Base-by-base conservation (phyloP, 2,329 filamentous ascomycete genomes). In the Zalaria sp. region DNA sequence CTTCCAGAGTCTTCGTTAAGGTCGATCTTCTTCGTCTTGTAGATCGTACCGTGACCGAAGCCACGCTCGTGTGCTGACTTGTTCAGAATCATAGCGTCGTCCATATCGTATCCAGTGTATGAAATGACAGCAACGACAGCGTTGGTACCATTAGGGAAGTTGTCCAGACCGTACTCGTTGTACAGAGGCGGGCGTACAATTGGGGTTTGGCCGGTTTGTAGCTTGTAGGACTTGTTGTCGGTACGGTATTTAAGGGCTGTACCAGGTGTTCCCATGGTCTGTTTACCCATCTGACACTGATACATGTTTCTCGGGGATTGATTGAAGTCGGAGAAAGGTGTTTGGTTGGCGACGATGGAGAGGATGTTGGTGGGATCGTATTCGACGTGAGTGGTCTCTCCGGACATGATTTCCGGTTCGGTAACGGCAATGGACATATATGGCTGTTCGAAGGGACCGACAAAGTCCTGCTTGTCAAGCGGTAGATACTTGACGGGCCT, bases 281-380 rank as follows among this genome's bases (percentile, higher is more conserved):
- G 91, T 62, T 98, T 98, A 67, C 86, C 87, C 91, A 96, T 96
- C 71, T 96, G 91, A 67, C 88, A 95, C 60, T 53, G 49, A 60
- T 96, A 98, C 89, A 96, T 96, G 65, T 98, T 98, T 73, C 91
- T 75, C 1, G 91, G 91, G 9, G 88, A 95, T 63, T 98, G 91
- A 65, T 98, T 98, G 67, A 94, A 94, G 60, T 98, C 86, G 37
- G 89, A 95, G 65, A 98, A 98, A 3, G 91, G 91, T 0, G 91
- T 98, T 81, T 95, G 93, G 65, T 96, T 96, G 54, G 91, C 91
- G 40, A 98, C 73, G 49, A 98, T 96, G 5, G 89, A 96, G 26
- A 98, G 76, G 50, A 98, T 96, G 63, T 96, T 91, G 28, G 91
- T 98, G 2, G 91, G 88, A 44, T 88, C 81, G 54, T 83, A 84